Base-by-base conservation (phyloP, 2,329 filamentous ascomycete species). In the Epichloe typhina region DNA sequence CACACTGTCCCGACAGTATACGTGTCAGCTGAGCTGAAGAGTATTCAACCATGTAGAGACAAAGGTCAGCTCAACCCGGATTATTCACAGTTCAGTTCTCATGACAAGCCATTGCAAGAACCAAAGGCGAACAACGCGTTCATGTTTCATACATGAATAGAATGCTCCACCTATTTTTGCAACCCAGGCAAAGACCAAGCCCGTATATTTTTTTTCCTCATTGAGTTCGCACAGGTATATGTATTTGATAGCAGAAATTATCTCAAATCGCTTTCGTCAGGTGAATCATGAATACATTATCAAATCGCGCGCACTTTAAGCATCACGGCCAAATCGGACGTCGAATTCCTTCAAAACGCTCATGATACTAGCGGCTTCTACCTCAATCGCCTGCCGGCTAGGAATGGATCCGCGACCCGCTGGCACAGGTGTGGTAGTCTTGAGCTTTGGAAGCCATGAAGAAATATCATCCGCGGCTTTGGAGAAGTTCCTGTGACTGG, bases 351-450 rank as follows among this genome's bases (percentile, higher is more conserved):
- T 86, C 53, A 90, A 68, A n/a, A 89, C 86, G 41, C 83, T 84
- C 86, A 90, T 89, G 50, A 90, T 88, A 64, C 85, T 89, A 0
- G 86, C 86, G 6, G 86, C 84, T 66, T 90, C 86, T 15, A 90
- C 84, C 63, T 90, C 86, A 59, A 89, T 81, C 1, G 85, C 81
- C 41, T 76, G 75, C 50, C 71, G 71, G 54, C 69, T 66, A 50
- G 64, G 64, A 50, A 64, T 61, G 47, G 67, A 50, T 33, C 57
- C 59, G 55, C 55, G 59, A 54, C 53, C 42, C 9, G 59, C 57
- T 3, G 47, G 39, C 13, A 53, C 57, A 44, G 67, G 63, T 2
- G 74, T 75, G 0, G 75, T 74, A 17, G 83, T 82, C 61, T 80
- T 78, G 15, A 90, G 75, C 64, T 83, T 83, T 1, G 84, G 84